Evolutionary conservation across 306 rosid genomes (phyloP), one percentile per base, ranked within the genome.

Genomic region (Quercus berberidifolia): DNA sequence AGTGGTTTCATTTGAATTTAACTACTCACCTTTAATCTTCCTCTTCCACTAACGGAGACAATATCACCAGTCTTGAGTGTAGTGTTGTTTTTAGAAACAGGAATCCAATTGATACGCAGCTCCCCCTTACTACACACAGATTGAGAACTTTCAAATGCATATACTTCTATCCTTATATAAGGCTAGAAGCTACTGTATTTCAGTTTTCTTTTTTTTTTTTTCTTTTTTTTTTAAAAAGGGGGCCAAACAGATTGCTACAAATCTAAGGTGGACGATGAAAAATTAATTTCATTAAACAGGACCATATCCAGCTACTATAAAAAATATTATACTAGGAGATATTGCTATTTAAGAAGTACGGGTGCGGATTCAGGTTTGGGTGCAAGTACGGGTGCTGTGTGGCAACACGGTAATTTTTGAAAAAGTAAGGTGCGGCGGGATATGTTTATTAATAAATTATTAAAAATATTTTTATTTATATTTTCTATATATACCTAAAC

Each of bases 71-170:
- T 85, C 86, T 86, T 92, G 30, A 94, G 87, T 58, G 87, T 62
- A 72, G 88, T 85, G 83, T 97, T 97, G 77, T 94, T 94, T 62
- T 92, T 87, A 63, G 91, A 85, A 74, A 91, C 77, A n/a, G 94
- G 85, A 75, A 78, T 83, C 98, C 98, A 94, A 79, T 94, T 94
- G 81, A 94, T 83, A 35, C 95, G 92, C 78, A 94, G 97, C 73
- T 92, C 97, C 17, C 99, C 99, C 18, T 83, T 84, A 74, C 99
- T 92, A 67, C 76, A 73, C 59, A 73, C 59, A 71, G 8, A 57
- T 18, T 26, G 35, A 86, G 64, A 71, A 73, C 11, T 79, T 74
- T 74, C 51, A 52, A 75, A 25, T 67, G 63, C 58, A 68, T 60
- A 43, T 28, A 26, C 62, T 49, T 54, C 33, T 20, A 64, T 76